A percentile compares a stretch with the other conserved stretches of the same genome.
Evolutionary conservation across 352 stramenopile genomes (phyloP).

Genomic region (Pythium sukuiense): DNA sequence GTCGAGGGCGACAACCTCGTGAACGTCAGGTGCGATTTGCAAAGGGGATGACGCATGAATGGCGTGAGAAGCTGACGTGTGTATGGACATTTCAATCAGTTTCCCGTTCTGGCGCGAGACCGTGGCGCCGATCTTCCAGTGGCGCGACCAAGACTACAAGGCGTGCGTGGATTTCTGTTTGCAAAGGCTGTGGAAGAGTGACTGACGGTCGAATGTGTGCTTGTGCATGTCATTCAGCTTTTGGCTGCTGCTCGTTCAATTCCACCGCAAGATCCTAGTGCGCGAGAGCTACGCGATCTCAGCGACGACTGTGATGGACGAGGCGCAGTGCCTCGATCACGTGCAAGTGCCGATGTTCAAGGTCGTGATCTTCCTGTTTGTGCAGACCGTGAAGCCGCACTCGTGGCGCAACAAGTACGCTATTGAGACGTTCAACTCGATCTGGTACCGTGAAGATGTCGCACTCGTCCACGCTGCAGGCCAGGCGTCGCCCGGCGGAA

Average conservation of each 20-base stretch:
- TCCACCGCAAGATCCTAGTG: conserved; percentile 69
- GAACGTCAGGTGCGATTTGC: conserved; percentile 31
- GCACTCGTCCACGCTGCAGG: conserved; percentile 36
- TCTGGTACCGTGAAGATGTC: conserved; percentile 75
- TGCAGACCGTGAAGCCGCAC: conserved; percentile 79
- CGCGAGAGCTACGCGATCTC: conserved; percentile 30
- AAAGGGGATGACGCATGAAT: no score
- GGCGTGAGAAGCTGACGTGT: no score
- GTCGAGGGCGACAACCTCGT: conserved; percentile 66
- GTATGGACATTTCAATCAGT: conserved; percentile 12
- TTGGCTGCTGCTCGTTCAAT: conserved; percentile 76
- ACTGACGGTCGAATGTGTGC: conserved; percentile 6
- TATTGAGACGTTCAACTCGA: conserved; percentile 74
- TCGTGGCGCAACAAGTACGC: conserved; percentile 75
- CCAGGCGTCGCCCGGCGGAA: conserved; percentile 2
- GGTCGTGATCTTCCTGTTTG: conserved; percentile 75
- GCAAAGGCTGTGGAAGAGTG: neutral
- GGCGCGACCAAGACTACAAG: conserved; percentile 80
- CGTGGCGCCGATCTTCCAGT: conserved; percentile 64
- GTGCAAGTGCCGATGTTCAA: conserved; percentile 75
- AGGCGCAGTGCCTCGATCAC: conserved; percentile 47
- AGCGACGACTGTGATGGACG: conserved; percentile 37
- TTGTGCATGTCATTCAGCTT: conserved; percentile 33
- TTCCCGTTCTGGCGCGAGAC: conserved; percentile 69
- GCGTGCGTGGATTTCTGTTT: conserved; percentile 26